Base-by-base conservation (phyloP, 495 filamentous ascomycete genomes). In the Talaromyces proteolyticus region DNA sequence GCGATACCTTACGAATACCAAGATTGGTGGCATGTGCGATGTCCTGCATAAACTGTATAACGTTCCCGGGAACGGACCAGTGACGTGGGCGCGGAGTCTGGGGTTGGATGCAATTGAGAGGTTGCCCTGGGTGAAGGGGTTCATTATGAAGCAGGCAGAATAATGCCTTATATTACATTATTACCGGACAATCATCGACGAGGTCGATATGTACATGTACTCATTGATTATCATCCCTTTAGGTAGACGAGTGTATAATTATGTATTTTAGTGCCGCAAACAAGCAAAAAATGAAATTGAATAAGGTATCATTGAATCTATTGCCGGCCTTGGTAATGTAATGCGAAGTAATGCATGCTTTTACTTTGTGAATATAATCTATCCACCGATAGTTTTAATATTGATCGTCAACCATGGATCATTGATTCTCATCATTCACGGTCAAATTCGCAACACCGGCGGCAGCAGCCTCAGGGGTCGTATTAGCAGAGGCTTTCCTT, bases 41-140 rank as follows among this genome's bases (percentile, higher is more conserved):
- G 87, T 96, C 67, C 67, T 99, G 58, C 89, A 96, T 62, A 95
- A 93, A 75, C 67, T 99, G 40, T 99, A 96, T 60, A 83, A 81
- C 29, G 80, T 86, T 3, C 61, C 69, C 6, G 81, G 79, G 7
- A 81, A 75, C 47, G 84, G 85, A 1, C 91, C 91, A 8, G 66
- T 96, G 37, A 86, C 93, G 12, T 84, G 81, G 46, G 68, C 87
- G 49, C 78, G 94, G 45, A 88, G 84, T 55, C 60, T 88, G 44
- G 94, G 94, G 0, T 61, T 99, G 51, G 78, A 75, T 43, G 78
- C 82, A 17, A 83, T 97, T 50, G 84, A 97, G 72, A 68, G 74
- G n/a, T 58, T 95, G 62, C 79, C 82, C 0, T 79, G 81, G 29
- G 62, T 95, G 42, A 99, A 99, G 76, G 77, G 73, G 19, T 87